These are phyloP conservation scores for Fusarium proliferatum DNA, from an alignment of 2,329 filamentous ascomycete genomes.

Conservation along the genomic window DNA sequence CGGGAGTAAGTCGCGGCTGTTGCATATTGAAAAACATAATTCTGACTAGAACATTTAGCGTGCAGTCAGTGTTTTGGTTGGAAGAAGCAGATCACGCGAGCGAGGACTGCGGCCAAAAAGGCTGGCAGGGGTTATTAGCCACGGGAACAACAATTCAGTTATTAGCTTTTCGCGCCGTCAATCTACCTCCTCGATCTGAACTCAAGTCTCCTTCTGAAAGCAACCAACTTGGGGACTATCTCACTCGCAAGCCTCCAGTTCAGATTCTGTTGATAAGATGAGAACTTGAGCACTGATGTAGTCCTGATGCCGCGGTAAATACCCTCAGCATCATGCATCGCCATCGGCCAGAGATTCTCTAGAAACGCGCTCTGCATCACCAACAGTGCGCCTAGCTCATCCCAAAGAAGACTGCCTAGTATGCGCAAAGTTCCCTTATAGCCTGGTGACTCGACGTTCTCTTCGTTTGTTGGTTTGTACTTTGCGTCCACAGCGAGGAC, in stretches of 20 bases:
- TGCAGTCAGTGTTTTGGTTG: background rate
- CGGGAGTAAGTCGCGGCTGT: background rate
- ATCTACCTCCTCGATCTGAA: background rate
- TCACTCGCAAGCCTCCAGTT: constrained; percentile 13
- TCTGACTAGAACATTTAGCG: fast-evolving
- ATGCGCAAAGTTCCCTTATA: constrained; percentile 38
- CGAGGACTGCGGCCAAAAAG: fast-evolving
- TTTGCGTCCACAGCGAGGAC: constrained; percentile 32
- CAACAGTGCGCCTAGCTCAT: constrained; percentile 46
- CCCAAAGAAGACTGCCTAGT: constrained; percentile 41
- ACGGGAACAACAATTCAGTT: fast-evolving
- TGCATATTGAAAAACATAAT: no score
- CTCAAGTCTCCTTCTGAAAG: fast-evolving
- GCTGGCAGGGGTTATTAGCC: fast-evolving
- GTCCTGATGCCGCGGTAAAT: constrained; percentile 32
- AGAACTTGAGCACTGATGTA: constrained; percentile 9
- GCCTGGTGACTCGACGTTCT: constrained; percentile 17
- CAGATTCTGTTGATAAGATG: background rate
- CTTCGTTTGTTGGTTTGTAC: background rate
- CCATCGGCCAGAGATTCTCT: constrained; percentile 39
- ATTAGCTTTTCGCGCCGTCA: fast-evolving
- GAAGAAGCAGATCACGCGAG: background rate
- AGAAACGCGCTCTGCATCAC: constrained; percentile 40
- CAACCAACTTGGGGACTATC: constrained; percentile 3
- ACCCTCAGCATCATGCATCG: constrained; percentile 27